A percentile compares a stretch with the other conserved stretches of the same genome.
phyloP scores from a whole-genome alignment of 2,329 filamentous ascomycete species.

The Cladosporium sp. region DNA sequence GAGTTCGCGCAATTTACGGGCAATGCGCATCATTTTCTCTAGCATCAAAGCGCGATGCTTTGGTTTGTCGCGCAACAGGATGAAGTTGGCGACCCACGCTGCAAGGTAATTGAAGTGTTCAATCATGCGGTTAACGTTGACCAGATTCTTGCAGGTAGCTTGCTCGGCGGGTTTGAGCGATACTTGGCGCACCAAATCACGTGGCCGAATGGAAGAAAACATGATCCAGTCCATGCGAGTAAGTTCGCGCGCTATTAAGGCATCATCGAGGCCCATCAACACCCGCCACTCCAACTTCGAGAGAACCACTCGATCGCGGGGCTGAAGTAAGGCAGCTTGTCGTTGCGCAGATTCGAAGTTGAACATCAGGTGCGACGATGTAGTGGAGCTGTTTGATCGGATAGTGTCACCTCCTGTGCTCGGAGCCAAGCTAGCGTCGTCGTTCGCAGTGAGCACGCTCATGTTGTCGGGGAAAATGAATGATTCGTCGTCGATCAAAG shows the following conservation, averaged over 20 bases:
- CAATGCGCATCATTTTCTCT: slow-evolving; percentile 93
- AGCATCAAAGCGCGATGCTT: slow-evolving; percentile 89
- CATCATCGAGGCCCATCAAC: slow-evolving; percentile 81
- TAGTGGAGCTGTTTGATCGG: slow-evolving; percentile 24
- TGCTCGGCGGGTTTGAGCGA: slow-evolving; percentile 62
- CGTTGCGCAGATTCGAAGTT: slow-evolving; percentile 75
- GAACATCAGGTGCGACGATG: slow-evolving; percentile 52
- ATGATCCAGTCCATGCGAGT: slow-evolving; percentile 97
- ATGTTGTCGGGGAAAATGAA: slow-evolving; percentile 27
- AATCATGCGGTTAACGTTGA: slow-evolving; percentile 92
- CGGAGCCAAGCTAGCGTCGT: slow-evolving; percentile 18
- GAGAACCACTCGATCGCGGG: slow-evolving; percentile 64
- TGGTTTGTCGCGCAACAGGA: slow-evolving; percentile 84
- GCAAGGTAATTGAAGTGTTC: slow-evolving; percentile 66
- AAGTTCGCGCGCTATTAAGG: slow-evolving; percentile 83
- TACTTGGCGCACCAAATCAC: slow-evolving; percentile 89
- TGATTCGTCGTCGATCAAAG: slow-evolving; percentile 31
- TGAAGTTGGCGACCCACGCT: slow-evolving; percentile 50
- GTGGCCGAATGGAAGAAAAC: slow-evolving; percentile 90
- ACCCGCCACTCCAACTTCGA: slow-evolving; percentile 85
- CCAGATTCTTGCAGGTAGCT: slow-evolving; percentile 57
- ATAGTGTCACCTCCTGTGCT: slow-evolving; percentile 16
- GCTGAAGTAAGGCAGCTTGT: slow-evolving; percentile 68
- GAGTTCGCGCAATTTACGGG: slow-evolving; percentile 74
- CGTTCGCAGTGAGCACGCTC: slow-evolving; percentile 26